Conservation (phyloP, 2,329 filamentous ascomycete species). For the Dissoconium aciculare region DNA sequence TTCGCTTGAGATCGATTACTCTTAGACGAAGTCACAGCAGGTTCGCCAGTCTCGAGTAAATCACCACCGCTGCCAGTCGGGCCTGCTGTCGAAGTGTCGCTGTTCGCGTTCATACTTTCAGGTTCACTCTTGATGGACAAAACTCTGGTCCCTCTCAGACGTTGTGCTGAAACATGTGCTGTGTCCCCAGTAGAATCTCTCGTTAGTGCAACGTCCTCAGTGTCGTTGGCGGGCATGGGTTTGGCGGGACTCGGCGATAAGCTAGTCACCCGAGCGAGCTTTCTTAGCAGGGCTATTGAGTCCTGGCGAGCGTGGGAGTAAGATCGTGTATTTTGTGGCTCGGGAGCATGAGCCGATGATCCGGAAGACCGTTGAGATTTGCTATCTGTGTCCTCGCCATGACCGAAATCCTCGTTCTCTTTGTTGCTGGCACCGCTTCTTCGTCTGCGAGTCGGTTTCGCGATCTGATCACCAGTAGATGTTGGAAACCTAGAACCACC, state of each 20-base stretch:
- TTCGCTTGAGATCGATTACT: conserved; percentile 14
- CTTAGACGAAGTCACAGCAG: too few species aligned
- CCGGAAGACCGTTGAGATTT: too few species aligned
- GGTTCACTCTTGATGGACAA: too few species aligned
- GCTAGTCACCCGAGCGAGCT: conserved; percentile 32
- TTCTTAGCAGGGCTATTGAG: conserved; percentile 32
- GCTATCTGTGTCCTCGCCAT: too few species aligned
- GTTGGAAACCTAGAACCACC: background rate
- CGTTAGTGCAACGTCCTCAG: background rate
- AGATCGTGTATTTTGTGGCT: too few species aligned
- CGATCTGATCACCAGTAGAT: background rate
- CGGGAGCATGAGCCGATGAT: too few species aligned
- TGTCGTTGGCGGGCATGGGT: conserved; percentile 3
- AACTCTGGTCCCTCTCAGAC: too few species aligned
- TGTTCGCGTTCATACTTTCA: background rate
- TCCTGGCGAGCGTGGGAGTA: conserved; percentile 25
- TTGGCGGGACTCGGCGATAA: conserved; percentile 31
- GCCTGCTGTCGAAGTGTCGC: conserved; percentile 4
- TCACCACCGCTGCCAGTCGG: background rate
- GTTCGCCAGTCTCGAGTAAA: background rate
- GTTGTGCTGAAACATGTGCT: too few species aligned
- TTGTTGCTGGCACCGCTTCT: background rate
- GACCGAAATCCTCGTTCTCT: background rate
- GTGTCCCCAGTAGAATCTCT: background rate
- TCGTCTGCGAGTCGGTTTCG: too few species aligned